Base-by-base conservation (phyloP, 2,329 filamentous ascomycete species). In the Cercospora sp. region DNA sequence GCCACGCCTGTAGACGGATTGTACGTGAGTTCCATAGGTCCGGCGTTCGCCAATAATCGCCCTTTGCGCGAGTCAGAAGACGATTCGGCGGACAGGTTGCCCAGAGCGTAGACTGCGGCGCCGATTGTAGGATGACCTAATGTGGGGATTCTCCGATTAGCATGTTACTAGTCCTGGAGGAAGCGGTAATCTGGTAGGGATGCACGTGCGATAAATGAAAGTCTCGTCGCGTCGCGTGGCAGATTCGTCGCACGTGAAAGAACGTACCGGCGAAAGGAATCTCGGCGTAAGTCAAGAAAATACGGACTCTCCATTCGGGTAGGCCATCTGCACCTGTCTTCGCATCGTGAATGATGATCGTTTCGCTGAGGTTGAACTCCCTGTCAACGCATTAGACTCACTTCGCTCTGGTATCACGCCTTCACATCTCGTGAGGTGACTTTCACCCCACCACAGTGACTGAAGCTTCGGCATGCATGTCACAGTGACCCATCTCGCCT, bases 311-410 rank as follows among this genome's bases (percentile, higher is more conserved):
- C 82, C 82, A 84, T 64, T 76, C 73, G 5, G 72, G 70, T 0
- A 72, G 32, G 0, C 67, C 68, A 55, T 76, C 71, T 6, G 69
- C 66, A 2, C 68, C 61, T 1, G 67, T 68, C 34, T 64, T 71
- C 61, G 49, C 32, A 61, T 75, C 79, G 71, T 86, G 82, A 18
- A 88, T 75, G 70, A 88, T 87, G 26, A 86, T 84, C 0, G 84
- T 86, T 71, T 88, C 86, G 0, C 85, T 86, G 43, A 86, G 79
- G 71, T 87, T 87, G 79, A 88, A 88, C 70, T 88, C 86, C 34
- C 45, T 63, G 8, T 59, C 16, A 32, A n/a, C 16, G 16, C 16
- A 26, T 58, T 16, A 58, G 55, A n/a, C 30, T 34, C 28, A 58
- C 18, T 13, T 10, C 55, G 28, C 28, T 58, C 16, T 34, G 24